These are phyloP conservation scores for Kalmusia sp. DNA, from an alignment of 2,329 filamentous ascomycete species.

Conservation along the genomic window DNA sequence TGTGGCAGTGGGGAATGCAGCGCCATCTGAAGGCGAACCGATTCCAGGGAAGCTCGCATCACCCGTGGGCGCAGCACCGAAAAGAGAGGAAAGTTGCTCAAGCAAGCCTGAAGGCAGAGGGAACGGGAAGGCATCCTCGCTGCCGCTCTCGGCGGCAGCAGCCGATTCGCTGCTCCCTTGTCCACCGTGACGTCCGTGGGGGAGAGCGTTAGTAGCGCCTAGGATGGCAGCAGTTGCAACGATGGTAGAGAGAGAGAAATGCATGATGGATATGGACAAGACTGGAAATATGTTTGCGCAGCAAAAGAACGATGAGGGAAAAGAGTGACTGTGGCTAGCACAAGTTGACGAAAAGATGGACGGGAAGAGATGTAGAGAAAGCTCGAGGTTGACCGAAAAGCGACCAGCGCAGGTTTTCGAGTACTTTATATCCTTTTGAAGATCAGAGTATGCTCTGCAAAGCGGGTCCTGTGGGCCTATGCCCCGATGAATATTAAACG, in stretches of 20 bases:
- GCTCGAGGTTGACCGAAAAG: slow-evolving; percentile 18
- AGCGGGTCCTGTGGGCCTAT: not conserved
- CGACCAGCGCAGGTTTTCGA: not conserved
- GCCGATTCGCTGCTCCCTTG: not conserved
- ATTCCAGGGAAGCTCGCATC: not conserved
- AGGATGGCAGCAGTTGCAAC: slow-evolving; percentile 26
- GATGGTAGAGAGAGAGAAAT: slow-evolving; percentile 29
- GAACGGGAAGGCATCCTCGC: not conserved
- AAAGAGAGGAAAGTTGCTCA: not conserved
- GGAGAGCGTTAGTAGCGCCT: slow-evolving; percentile 25
- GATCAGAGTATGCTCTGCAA: not conserved
- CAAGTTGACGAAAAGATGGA: slow-evolving; percentile 12
- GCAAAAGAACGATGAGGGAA: slow-evolving; percentile 25
- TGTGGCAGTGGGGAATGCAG: slow-evolving; percentile 3
- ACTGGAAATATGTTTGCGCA: slow-evolving; percentile 20
- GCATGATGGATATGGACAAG: slow-evolving; percentile 28
- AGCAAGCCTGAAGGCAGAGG: not conserved
- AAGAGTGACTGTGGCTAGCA: slow-evolving; percentile 26
- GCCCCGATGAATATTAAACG: not conserved
- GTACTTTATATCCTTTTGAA: slow-evolving; percentile 18
- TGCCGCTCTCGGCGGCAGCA: not conserved
- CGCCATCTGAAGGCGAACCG: not conserved
- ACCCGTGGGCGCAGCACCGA: too few species aligned
- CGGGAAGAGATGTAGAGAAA: slow-evolving; percentile 16
- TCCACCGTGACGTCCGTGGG: slow-evolving; percentile 6